These are phyloP conservation scores for Puccinia triticina DNA, from an alignment of 1,284 basidiomycete genomes.

Conservation along the genomic window DNA sequence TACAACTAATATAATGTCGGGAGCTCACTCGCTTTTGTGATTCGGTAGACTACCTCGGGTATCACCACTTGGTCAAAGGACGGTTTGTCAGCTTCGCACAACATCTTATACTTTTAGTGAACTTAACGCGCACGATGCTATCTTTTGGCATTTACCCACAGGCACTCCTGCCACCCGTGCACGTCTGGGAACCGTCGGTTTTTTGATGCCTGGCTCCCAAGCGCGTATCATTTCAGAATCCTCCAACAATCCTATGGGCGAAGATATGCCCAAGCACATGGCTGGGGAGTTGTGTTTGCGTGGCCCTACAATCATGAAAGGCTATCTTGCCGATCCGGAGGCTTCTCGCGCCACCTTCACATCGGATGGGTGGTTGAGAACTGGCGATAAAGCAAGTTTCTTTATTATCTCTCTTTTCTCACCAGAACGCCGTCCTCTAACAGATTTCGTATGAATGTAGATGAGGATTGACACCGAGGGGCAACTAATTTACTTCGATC, in stretches of 20 bases:
- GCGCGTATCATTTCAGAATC: constrained; percentile 72
- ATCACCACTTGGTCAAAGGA: constrained; percentile 30
- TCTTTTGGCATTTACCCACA: not conserved
- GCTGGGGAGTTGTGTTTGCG: constrained; percentile 79
- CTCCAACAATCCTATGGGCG: constrained; percentile 58
- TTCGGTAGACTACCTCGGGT: not conserved
- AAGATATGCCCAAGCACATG: constrained; percentile 65
- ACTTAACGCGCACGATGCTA: not conserved
- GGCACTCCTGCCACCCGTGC: constrained; percentile 54
- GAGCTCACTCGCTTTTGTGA: not conserved
- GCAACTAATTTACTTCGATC: constrained; percentile 15
- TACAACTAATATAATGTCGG: not conserved
- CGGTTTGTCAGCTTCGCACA: not conserved
- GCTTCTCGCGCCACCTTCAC: constrained; percentile 73
- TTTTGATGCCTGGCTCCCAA: constrained; percentile 76
- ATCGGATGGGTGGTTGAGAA: constrained; percentile 77
- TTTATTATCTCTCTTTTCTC: not conserved
- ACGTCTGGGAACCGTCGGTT: constrained; percentile 71
- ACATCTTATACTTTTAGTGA: not conserved
- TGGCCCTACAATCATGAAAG: constrained; percentile 78
- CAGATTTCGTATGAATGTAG: not conserved
- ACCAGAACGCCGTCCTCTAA: not conserved
- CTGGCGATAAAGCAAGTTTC: constrained; percentile 66
- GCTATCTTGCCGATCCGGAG: constrained; percentile 67
- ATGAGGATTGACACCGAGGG: constrained; percentile 33